phyloP scores from a whole-genome alignment of 2,329 filamentous ascomycete genomes.

The Hypoxylon rubiginosum region DNA sequence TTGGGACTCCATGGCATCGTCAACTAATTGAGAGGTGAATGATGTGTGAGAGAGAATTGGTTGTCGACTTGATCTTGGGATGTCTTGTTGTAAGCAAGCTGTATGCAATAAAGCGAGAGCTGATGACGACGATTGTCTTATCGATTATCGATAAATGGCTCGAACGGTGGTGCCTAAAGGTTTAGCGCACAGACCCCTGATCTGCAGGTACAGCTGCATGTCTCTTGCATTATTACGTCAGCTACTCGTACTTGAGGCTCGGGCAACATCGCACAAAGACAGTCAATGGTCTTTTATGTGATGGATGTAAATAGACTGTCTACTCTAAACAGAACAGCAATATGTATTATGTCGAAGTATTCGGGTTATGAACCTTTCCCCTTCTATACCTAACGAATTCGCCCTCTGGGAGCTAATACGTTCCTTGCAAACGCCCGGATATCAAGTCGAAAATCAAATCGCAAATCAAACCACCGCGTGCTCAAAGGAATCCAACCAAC shows the following conservation, averaged over 20 bases:
- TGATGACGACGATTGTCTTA: constrained; percentile 14
- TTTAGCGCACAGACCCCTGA: too few relatives aligned
- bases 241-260: background rate
- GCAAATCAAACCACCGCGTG: background rate
- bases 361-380: too few relatives aligned
- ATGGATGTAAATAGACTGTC: too few relatives aligned
- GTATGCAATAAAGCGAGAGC: background rate
- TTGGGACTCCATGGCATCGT: constrained; percentile 45
- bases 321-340: too few relatives aligned
- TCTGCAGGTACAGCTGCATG: background rate
- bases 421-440: background rate
- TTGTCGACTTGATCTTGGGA: constrained; percentile 5
- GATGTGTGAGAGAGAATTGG: background rate
- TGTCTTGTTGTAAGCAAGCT: constrained; percentile 16
- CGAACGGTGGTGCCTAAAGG: background rate
- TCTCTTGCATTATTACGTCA: background rate
- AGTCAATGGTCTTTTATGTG: too few relatives aligned
- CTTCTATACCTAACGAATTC: too few relatives aligned
- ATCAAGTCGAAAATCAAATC: background rate
- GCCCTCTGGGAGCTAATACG: too few relatives aligned
- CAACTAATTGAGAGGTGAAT: constrained; percentile 9
- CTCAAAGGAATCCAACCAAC: background rate
- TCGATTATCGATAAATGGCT: constrained; percentile 5
- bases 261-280: too few relatives aligned
- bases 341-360: too few relatives aligned